Conservation (phyloP, 2,329 filamentous ascomycete species). For the Neopestalotiopsis sp. region DNA sequence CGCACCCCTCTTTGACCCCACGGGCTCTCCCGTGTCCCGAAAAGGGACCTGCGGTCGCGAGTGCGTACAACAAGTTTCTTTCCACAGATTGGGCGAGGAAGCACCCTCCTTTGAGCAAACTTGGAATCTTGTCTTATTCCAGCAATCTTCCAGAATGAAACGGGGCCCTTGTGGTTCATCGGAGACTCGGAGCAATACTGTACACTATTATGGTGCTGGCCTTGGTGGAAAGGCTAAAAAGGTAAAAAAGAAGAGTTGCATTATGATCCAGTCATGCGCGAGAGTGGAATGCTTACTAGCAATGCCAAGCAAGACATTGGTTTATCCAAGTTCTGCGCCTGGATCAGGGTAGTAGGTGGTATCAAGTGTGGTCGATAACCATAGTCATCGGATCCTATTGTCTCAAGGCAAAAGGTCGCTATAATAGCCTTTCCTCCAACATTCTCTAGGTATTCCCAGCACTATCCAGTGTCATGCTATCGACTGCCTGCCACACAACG, state of each 20-base stretch:
- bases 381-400: background rate
- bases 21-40: slow-evolving; percentile 9
- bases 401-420: background rate
- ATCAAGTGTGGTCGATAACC: background rate
- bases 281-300: background rate
- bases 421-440: background rate
- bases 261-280: background rate
- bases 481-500: background rate
- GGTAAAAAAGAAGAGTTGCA: background rate
- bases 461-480: slow-evolving; percentile 12
- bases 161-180: background rate
- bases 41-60: slow-evolving; percentile 9
- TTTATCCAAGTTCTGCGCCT: background rate
- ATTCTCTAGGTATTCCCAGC: background rate
- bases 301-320: slow-evolving; percentile 1
- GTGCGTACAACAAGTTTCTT: background rate
- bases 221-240: too few species aligned
- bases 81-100: background rate
- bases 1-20: slow-evolving; percentile 1
- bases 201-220: background rate
- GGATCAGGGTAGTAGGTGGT: background rate
- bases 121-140: background rate
- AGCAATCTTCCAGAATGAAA: slow-evolving; percentile 12
- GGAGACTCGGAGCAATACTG: background rate
- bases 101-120: background rate